Evolutionary conservation across 192 early-diverging fungal genomes (phyloP).

Genomic region (Lunasporangiospora selenospora): DNA sequence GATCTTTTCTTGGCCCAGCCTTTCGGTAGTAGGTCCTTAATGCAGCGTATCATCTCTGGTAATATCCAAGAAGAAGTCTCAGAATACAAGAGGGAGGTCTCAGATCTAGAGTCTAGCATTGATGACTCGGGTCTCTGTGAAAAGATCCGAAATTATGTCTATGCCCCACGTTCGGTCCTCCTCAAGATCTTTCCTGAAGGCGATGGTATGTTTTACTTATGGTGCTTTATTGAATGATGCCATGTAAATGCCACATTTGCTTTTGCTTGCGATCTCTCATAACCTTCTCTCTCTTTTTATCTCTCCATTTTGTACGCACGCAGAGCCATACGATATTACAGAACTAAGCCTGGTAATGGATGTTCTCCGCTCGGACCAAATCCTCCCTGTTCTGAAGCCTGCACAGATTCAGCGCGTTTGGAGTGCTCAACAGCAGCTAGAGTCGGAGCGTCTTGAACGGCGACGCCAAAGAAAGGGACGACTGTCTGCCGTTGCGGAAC

Average conservation of each 20-base stretch:
- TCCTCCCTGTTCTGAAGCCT: conserved; percentile 17
- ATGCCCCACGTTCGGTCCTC: conserved; percentile 27
- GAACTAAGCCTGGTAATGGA: conserved; percentile 30
- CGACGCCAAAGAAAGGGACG: no score
- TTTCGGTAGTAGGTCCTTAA: conserved; percentile 58
- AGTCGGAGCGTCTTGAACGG: conserved; percentile 8
- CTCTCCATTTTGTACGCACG: background rate
- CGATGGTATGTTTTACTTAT: no score
- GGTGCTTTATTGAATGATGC: no score
- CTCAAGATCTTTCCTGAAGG: conserved; percentile 22
- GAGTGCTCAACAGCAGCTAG: conserved; percentile 27
- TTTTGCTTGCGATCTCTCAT: background rate
- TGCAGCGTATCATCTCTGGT: conserved; percentile 63
- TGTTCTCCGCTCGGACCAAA: conserved; percentile 17
- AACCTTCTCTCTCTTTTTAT: background rate
- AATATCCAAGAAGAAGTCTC: conserved; percentile 60
- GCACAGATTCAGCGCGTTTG: conserved; percentile 28
- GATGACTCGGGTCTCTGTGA: conserved; percentile 49
- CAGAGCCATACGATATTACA: conserved; percentile 34
- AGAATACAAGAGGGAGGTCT: conserved; percentile 55
- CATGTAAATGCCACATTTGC: background rate
- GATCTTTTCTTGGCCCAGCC: conserved; percentile 67
- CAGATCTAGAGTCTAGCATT: conserved; percentile 31
- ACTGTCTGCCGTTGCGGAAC: no score
- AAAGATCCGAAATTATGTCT: conserved; percentile 58